Base-by-base conservation (phyloP, 768 basidiomycete genomes). In the Lentinula edodes region DNA sequence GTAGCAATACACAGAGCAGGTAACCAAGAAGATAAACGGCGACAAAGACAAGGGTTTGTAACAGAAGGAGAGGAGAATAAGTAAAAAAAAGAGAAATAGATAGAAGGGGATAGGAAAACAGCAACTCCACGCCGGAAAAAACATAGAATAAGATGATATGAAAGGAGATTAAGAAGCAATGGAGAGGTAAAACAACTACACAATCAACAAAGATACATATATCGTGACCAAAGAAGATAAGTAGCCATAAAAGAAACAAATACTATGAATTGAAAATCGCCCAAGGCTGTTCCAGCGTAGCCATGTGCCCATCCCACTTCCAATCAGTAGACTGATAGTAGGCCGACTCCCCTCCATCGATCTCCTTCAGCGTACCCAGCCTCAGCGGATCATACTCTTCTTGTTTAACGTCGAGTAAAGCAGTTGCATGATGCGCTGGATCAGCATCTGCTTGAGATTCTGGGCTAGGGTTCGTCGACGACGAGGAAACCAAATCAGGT, bases 261-360 rank as follows among this genome's bases (percentile, higher is more conserved):
- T 69, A 73, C 74, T 77, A 83, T 75, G 82, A 82, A 66, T 78
- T 79, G 74, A 78, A 86, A 67, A 91, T 85, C 36, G 87, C 87
- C 90, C 90, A 92, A 23, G 88, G 79, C 68, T 83, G 85, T 6
- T 91, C 90, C 64, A 79, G 69, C 46, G 81, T 73, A 62, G 80
- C 73, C 88, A 91, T 90, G 39, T 78, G 69, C 65, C 82, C 79
- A 59, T 90, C 90, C 83, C 84, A 92, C 73, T 88, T 91, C 86
- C 86, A 92, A 45, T 80, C 80, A 58, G 73, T 73, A 32, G 78
- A 65, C 65, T 82, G 79, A 74, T 83, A 91, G 70, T 87, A 90
- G 52, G 86, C 79, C 16, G 83, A 82, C 74, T 90, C 88, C 56
- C 89, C 89, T 45, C 88, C 88, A 66, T 90, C 88, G 39, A 91